A percentile compares a stretch with the other conserved stretches of the same genome.
Evolutionary conservation across 1,284 basidiomycete genomes (phyloP).

Genomic region (Boletus holoroseus): DNA sequence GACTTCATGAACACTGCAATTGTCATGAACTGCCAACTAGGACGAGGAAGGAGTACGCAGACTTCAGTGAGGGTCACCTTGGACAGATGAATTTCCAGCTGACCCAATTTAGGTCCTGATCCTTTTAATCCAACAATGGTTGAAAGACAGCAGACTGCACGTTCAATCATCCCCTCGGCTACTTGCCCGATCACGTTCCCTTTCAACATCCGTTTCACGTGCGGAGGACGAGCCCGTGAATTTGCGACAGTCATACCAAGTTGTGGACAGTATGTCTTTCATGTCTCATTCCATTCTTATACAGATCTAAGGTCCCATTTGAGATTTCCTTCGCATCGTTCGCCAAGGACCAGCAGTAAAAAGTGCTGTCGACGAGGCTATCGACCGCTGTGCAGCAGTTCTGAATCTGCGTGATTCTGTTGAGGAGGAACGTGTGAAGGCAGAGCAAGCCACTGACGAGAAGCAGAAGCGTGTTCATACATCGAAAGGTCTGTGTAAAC

Average conservation of each 20-base stretch:
- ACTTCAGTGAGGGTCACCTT: slow-evolving; percentile 58
- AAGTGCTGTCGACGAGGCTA: slow-evolving; percentile 82
- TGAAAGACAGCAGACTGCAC: slow-evolving; percentile 44
- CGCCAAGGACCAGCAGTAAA: slow-evolving; percentile 87
- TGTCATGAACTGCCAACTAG: slow-evolving; percentile 95
- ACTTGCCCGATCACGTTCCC: slow-evolving; percentile 37
- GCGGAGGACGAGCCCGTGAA: slow-evolving; percentile 33
- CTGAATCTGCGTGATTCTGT: slow-evolving; percentile 87
- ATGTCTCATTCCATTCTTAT: not conserved
- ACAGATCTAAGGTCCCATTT: slow-evolving; percentile 7
- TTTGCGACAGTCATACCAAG: slow-evolving; percentile 65
- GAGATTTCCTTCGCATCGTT: slow-evolving; percentile 89
- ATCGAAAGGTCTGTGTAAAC: slow-evolving; percentile 54
- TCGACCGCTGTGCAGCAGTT: slow-evolving; percentile 83
- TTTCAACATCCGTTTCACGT: slow-evolving; percentile 34
- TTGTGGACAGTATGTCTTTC: slow-evolving; percentile 66
- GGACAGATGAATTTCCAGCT: not conserved
- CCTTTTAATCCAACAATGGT: slow-evolving; percentile 84
- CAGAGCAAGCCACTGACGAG: slow-evolving; percentile 75
- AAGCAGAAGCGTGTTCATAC: slow-evolving; percentile 60
- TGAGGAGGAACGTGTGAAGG: slow-evolving; percentile 70
- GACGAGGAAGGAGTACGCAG: slow-evolving; percentile 88
- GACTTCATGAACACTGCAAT: slow-evolving; percentile 74
- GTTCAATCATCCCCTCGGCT: slow-evolving; percentile 37
- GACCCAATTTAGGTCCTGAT: slow-evolving; percentile 61